A percentile compares a stretch with the other conserved stretches of the same genome.
These are phyloP conservation scores for Bromus sterilis DNA, from an alignment of 176 grass and related monocot genomes.

Conservation along the genomic window DNA sequence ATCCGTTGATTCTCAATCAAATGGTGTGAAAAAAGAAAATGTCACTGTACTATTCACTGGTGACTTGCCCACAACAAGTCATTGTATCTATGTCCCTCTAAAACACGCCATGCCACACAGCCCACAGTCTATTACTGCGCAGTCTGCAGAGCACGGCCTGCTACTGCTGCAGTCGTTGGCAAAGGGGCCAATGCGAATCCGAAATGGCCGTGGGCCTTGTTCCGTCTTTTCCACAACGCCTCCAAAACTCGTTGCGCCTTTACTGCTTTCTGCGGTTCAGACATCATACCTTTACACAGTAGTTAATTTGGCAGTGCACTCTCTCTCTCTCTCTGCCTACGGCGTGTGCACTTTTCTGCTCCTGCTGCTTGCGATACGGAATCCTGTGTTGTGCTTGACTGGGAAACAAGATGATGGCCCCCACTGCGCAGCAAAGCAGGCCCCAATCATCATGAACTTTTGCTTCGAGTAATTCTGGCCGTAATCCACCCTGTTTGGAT, in stretches of 20 bases:
- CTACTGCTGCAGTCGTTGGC: background rate
- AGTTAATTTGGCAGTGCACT: background rate
- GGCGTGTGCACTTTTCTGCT: background rate
- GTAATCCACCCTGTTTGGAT: too few species aligned
- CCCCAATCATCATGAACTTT: background rate
- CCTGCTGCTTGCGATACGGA: background rate
- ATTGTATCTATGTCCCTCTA: too few species aligned
- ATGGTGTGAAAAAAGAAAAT: too few species aligned
- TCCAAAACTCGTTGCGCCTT: background rate
- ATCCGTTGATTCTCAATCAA: too few species aligned
- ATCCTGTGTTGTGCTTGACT: conserved; percentile 21
- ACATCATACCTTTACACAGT: background rate
- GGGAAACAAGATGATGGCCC: conserved; percentile 23
- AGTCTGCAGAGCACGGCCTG: background rate
- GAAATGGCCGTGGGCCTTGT: too few species aligned
- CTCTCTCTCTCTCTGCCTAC: too few species aligned
- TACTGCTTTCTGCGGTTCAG: conserved; percentile 1
- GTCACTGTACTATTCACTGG: too few species aligned
- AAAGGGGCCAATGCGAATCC: background rate
- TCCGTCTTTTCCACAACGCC: background rate
- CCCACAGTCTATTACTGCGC: too few species aligned
- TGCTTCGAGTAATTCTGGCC: background rate
- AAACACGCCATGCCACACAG: too few species aligned
- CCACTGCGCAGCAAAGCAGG: background rate
- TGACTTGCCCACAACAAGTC: too few species aligned